Evolutionary conservation across 805 yeast genomes (phyloP).

Genomic region (Candida boidinii): DNA sequence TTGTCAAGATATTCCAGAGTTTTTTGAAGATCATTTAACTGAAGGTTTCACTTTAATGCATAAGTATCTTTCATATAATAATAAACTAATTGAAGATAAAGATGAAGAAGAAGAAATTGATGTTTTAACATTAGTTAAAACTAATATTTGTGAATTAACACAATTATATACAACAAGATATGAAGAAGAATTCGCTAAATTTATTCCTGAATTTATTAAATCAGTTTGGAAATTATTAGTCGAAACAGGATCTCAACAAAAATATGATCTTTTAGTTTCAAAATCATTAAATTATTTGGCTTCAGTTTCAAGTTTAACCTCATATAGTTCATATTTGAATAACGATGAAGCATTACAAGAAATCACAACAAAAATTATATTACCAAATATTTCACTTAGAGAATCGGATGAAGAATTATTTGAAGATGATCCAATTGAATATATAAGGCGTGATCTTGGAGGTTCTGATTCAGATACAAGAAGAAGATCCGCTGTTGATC

Average conservation of each 20-base stretch:
- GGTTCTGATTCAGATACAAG: constrained; percentile 93
- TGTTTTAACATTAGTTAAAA: constrained; percentile 59
- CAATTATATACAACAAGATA: constrained; percentile 84
- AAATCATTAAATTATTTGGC: constrained; percentile 76
- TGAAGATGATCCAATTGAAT: constrained; percentile 96
- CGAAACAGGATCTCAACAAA: constrained; percentile 57
- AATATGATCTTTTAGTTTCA: constrained; percentile 78
- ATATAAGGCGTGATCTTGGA: constrained; percentile 85
- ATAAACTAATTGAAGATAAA: constrained; percentile 44
- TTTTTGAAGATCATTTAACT: constrained; percentile 83
- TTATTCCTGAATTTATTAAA: constrained; percentile 71
- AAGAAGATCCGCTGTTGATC: constrained; percentile 88
- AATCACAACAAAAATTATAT: constrained; percentile 71
- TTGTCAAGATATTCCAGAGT: constrained; percentile 97
- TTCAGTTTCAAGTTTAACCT: constrained; percentile 64
- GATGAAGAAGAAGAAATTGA: constrained; percentile 66
- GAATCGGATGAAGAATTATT: constrained; percentile 86
- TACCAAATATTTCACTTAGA: constrained; percentile 83
- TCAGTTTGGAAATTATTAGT: constrained; percentile 74
- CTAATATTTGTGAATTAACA: constrained; percentile 77
- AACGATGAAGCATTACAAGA: constrained; percentile 56
- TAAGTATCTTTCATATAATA: constrained; percentile 62
- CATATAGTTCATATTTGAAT: constrained; percentile 58
- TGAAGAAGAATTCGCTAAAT: constrained; percentile 81
- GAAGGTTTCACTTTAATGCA: constrained; percentile 75